Percentiles rank a stretch among this genome's conserved stretches.
Evolutionary conservation across 768 basidiomycete species (phyloP).

Genomic region (Psilocybe sp.): DNA sequence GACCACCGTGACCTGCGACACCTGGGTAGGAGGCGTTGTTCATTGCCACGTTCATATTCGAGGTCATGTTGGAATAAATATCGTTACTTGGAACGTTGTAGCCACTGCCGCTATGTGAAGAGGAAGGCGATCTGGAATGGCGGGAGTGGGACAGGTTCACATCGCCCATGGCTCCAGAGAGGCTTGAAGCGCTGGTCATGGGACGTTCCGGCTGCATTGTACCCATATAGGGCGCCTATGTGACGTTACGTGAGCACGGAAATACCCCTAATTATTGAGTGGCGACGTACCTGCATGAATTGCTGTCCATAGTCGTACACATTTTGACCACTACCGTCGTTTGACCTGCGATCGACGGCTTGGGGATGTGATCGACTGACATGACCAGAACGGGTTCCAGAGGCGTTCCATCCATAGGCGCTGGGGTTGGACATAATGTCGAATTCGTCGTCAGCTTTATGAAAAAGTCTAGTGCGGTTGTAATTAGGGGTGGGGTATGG

Average conservation of each 20-base stretch:
- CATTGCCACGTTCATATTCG: conserved; percentile 24
- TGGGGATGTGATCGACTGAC: conserved; percentile 24
- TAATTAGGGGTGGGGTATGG: conserved; percentile 29
- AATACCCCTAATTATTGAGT: neutral
- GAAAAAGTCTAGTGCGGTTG: conserved; percentile 25
- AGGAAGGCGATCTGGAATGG: conserved; percentile 18
- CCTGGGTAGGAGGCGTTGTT: conserved; percentile 25
- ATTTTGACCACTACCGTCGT: conserved; percentile 35
- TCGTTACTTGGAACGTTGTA: conserved; percentile 17
- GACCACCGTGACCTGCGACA: conserved; percentile 18
- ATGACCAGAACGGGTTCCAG: conserved; percentile 26
- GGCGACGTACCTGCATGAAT: conserved; percentile 31
- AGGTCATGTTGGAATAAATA: conserved; percentile 13
- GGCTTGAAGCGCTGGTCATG: conserved; percentile 39
- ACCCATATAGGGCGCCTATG: conserved; percentile 29
- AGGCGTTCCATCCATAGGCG: conserved; percentile 29
- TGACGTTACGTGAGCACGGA: conserved; percentile 1
- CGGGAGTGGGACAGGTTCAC: conserved; percentile 20
- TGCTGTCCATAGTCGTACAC: conserved; percentile 23
- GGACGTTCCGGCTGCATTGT: conserved; percentile 24
- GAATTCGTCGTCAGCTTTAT: conserved; percentile 23
- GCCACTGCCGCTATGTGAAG: conserved; percentile 15
- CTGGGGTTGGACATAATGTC: conserved; percentile 34
- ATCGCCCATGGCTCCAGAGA: conserved; percentile 67
- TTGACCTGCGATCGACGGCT: conserved; percentile 32